Evolutionary conservation across 495 filamentous ascomycete genomes (phyloP), one percentile per base, ranked within the genome.

Genomic region (Delitschia confertaspora): DNA sequence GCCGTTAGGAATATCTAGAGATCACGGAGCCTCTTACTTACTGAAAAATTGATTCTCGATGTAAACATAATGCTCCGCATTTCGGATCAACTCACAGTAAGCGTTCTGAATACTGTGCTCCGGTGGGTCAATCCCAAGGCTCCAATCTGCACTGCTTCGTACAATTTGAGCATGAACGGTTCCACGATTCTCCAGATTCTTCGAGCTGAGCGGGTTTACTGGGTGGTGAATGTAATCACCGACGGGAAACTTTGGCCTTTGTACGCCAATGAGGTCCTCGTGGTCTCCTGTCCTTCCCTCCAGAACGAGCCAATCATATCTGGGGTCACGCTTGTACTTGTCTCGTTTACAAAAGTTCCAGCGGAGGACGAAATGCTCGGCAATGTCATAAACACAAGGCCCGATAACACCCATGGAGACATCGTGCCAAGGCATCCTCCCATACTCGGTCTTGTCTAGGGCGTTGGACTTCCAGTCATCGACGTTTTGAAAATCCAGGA

Each of bases 11-110:
- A 18, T 4, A 33, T 29, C 23, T 30, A 1, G 17, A 19, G 13
- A 22, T 19, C 33, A 11, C 16, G 7, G 1, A 17, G 10, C 4
- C 4, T 11, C 18, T 33, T 33, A 38, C 50, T 55, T 58, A 63
- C 71, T 91, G 72, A 96, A 95, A 69, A 95, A 95, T 51, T 96
- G 89, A 53, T 96, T 96, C 62, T 95, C 88, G 48, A 95, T 95
- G 64, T 96, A 96, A 33, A 96, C 82, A 58, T 80, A 94, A 59
- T 95, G 85, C 63, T 89, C 63, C 0, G 89, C 89, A 38, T 81
- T 82, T 19, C 77, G 65, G 49, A 95, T 98, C 18, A 87, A 64
- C 39, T 93, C 83, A 43, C 69, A 77, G 59, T 95, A 95, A 6
- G 91, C 89, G 55, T 85, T 95, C 47, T 93, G 86, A 33, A 98